Conservation (phyloP, 305 asterid genomes). For the Stenogyne calaminthoides region DNA sequence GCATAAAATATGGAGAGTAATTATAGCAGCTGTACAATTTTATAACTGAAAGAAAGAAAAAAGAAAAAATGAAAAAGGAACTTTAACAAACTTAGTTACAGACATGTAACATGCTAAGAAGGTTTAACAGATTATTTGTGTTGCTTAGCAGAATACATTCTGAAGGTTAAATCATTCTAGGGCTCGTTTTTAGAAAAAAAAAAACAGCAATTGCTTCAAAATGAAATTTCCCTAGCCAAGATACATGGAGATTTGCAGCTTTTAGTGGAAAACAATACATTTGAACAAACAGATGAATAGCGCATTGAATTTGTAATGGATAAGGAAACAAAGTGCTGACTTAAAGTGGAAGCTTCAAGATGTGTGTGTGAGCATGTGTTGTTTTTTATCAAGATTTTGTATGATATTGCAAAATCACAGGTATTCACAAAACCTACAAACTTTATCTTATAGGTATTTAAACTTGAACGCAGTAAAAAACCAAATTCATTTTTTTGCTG, state of each 20-base stretch:
- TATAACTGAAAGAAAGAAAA: neutral
- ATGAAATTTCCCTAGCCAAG: neutral
- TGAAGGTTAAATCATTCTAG: neutral
- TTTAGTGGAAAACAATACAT: neutral
- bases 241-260: neutral
- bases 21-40: neutral
- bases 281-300: neutral
- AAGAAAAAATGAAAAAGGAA: neutral
- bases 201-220: neutral
- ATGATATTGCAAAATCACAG: neutral
- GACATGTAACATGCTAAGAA: constrained; percentile 2
- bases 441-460: neutral
- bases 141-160: neutral
- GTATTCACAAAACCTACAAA: neutral
- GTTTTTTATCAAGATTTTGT: neutral
- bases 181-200: neutral
- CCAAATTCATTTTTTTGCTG: neutral
- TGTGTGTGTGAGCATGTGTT: neutral
- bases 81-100: neutral
- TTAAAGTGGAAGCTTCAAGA: neutral
- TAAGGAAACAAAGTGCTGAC: neutral
- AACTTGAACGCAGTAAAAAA: neutral
- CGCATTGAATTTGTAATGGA: neutral
- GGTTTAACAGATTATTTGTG: neutral
- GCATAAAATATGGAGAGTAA: neutral